Base-by-base conservation (phyloP, 108 stramenopile genomes). In the Skeletonema marinoi region DNA sequence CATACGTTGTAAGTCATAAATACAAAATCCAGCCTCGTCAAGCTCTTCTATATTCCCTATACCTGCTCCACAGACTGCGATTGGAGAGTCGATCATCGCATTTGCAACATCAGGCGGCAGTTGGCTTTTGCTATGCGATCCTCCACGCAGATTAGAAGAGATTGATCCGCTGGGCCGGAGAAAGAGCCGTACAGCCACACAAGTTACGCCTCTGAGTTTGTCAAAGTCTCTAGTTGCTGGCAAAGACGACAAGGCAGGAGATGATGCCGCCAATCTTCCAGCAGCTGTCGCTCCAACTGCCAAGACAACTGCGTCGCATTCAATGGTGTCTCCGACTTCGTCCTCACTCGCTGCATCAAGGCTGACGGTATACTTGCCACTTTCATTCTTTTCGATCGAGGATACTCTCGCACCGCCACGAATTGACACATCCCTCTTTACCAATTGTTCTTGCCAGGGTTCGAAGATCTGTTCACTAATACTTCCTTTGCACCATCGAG, bases 1-100 rank as follows among this genome's bases (percentile, higher is more conserved):
- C 77, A 95, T 86, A 13, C 90, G 70, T 48, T 89, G 83, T 60
- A 95, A 70, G 74, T 95, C 94, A 66, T 95, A 95, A 46, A 95
- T 83, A 50, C 94, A 92, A 78, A 95, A 95, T 2, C 94, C 94
- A 25, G 91, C 87, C 68, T 92, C 94, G 1, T 71, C 60, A 48
- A 95, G 78, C 67, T 90, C 81, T 2, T 86, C 71, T 46, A 89
- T 86, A 31, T 62, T 69, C 9, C 87, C 90, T n/a, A 94, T 82
- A 19, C 78, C 68, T 12, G 93, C 77, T 29, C 92, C 94, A 76
- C 90, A 90, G 21, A 95, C 94, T 30, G 87, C 80, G 16, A 90
- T 89, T 31, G 94, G 91, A 31, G 88, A 86, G 25, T 92, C 94
- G 29, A 61, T 56, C 94, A 95, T 95, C 31, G 88, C 83, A 7